Base-by-base conservation (phyloP, 495 filamentous ascomycete species). In the Aspergillus asperescens region DNA sequence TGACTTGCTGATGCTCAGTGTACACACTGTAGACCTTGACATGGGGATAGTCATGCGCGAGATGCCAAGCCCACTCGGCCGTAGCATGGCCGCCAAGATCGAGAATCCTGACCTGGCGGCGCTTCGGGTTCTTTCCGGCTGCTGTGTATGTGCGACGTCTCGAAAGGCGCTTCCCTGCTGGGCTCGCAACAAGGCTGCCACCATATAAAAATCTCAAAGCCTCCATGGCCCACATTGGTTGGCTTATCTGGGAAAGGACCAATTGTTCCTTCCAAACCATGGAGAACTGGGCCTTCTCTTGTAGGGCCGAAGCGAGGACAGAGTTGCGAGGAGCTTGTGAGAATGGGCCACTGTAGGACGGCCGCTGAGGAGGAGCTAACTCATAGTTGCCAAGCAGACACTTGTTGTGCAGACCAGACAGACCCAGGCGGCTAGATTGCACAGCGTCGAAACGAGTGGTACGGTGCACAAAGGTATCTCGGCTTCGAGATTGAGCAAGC, bases 41-140 rank as follows among this genome's bases (percentile, higher is more conserved):
- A 61, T 90, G 83, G 10, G 85, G 88, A 64, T 90, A 90, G 62
- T 89, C 86, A 25, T 84, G 74, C 0, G 93, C 90, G 25, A 87
- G 83, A 64, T 92, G 83, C 93, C 93, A 98, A 23, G 87, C 94
- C 93, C 93, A 98, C 69, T 94, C 90, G 63, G 88, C 89, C 9
- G 86, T 78, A 4, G 82, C 79, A 62, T 90, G 85, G 35, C 93
- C 93, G 18, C 88, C 90, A 25, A 97, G 82, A 62, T 98, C 93
- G 29, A 98, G 78, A 41, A 97, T 86, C 25, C 89, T 75, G 3
- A 73, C 15, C 5, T 56, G 54, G 19, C 64, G 66, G 24, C 57
- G 58, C n/a, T 57, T 34, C 32, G 53, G 25, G 16, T 9, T 22
- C 39, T 50, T 18, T 7, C 45, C 7, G 23, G 40, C 35, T 27